Percentiles rank a stretch among this genome's conserved stretches.
These are phyloP conservation scores for Rhododendron molle DNA, from an alignment of 148 eudicot genomes.

Conservation along the genomic window DNA sequence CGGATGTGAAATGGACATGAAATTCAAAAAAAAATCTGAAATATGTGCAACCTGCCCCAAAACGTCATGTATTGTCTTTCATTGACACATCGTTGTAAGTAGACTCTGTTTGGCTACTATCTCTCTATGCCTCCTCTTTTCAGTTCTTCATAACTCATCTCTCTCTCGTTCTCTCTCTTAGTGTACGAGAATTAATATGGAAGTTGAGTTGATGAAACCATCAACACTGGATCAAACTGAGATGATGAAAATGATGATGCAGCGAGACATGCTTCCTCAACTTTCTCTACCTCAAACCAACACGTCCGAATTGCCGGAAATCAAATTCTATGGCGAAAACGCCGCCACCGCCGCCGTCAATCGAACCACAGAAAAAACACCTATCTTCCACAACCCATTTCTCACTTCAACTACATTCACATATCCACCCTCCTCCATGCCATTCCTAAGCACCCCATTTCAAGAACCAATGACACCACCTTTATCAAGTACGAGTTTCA, in stretches of 20 bases:
- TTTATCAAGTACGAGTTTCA: too few species aligned
- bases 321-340: conserved; percentile 19
- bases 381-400: neutral
- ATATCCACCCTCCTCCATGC: neutral
- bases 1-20: too few species aligned
- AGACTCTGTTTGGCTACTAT: neutral
- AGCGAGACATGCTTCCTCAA: conserved; percentile 10
- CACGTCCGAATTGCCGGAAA: neutral
- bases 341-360: conserved; percentile 4
- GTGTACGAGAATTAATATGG: neutral
- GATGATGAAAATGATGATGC: conserved; percentile 25
- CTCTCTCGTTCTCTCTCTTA: neutral
- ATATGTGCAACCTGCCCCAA: too few species aligned
- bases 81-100: conserved; percentile 3
- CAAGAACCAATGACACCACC: neutral
- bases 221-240: conserved; percentile 16
- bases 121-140: neutral
- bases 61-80: neutral
- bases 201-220: conserved; percentile 9
- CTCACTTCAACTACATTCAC: neutral
- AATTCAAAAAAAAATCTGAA: too few species aligned
- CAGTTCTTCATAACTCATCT: neutral
- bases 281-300: neutral
- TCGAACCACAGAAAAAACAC: neutral
- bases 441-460: neutral